phyloP scores from a whole-genome alignment of 2,329 filamentous ascomycete species.

The Parastagonospora nodorum region DNA sequence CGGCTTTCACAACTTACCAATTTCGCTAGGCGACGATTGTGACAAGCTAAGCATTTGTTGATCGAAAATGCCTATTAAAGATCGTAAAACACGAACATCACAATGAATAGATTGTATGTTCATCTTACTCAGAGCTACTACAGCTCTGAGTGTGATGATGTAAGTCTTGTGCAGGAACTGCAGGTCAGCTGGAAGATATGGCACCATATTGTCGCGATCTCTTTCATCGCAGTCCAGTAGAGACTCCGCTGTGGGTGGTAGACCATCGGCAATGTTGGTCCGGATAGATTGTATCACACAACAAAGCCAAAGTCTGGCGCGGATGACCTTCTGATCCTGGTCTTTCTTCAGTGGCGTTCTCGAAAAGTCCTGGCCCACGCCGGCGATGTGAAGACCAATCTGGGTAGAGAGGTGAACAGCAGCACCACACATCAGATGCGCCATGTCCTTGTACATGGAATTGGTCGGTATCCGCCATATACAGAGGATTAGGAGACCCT shows the following conservation, averaged over 20 bases:
- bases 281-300: constrained; percentile 46
- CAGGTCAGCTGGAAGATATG: constrained; percentile 36
- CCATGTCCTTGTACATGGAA: constrained; percentile 49
- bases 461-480: constrained; percentile 50
- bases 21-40: constrained; percentile 36
- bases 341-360: constrained; percentile 44
- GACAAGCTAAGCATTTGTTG: constrained; percentile 38
- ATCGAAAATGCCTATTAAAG: constrained; percentile 43
- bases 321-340: constrained; percentile 40
- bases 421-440: constrained; percentile 47
- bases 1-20: constrained; percentile 25
- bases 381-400: constrained; percentile 48
- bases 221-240: constrained; percentile 41
- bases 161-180: constrained; percentile 42
- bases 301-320: constrained; percentile 45
- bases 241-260: constrained; percentile 42
- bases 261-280: constrained; percentile 41
- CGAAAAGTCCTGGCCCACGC: constrained; percentile 49
- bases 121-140: constrained; percentile 40
- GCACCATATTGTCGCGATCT: constrained; percentile 40
- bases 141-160: constrained; percentile 39
- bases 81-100: constrained; percentile 38
- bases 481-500: constrained; percentile 47
- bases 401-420: constrained; percentile 49
- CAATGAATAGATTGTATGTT: constrained; percentile 39